Evolutionary conservation across 805 yeast genomes (phyloP), one percentile per base, ranked within the genome.

Genomic region (Candida suzukii): DNA sequence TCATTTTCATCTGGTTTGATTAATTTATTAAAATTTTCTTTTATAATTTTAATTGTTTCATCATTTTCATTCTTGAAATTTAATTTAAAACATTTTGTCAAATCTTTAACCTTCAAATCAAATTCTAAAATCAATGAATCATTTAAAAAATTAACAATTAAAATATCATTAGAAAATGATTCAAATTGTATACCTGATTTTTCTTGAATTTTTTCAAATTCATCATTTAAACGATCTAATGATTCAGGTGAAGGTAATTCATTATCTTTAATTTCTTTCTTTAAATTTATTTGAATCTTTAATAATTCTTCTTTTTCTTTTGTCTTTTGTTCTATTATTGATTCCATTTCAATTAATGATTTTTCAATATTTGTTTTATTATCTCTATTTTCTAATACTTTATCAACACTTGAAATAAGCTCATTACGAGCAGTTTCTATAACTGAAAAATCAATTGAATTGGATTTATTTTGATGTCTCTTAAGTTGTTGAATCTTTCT

Each of bases 201-300:
- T 10, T 41, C 27, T 22, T 55, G 53, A 9, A 49, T 36, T 10
- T 20, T 17, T 1, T 37, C 22, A 31, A 57, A 50, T 8, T 41
- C 31, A 11, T 40, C 21, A 17, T 31, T 39, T 18, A 57, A 30
- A 9, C 14, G 19, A 3, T 8, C 10, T 4, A 54, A 22, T 24
- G 51, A 57, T 3, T 31, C 41, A 14, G 40, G 40, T 3, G 54
- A 40, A 3, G 62, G 62, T 3, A 44, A 39, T 34, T 41, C 45
- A 33, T 41, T 33, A 21, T 30, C 37, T 10, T 17, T n/a, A 7
- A 49, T 30, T 26, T 45, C 32, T 2, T 24, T 35, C 10, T 42
- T 4, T 21, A 33, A 13, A 4, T 33, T 12, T 8, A 22, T 3
- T 4, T n/a, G 16, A 2, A 14, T 20, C 10, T 5, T 11, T 10